Evolutionary conservation across 495 filamentous ascomycete species (phyloP).

Genomic region (Aspergillus bridgeri): DNA sequence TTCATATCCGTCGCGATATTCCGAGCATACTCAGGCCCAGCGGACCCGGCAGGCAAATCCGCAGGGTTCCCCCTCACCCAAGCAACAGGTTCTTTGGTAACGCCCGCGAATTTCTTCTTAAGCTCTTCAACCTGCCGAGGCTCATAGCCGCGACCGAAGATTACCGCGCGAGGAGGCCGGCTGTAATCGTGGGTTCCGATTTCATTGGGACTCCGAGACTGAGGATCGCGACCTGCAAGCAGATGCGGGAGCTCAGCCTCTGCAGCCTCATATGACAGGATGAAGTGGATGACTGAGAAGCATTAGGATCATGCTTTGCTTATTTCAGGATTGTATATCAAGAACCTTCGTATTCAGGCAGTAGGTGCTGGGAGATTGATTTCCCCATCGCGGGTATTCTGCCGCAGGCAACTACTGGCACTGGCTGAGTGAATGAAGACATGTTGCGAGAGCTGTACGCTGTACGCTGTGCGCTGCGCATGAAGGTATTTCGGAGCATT

Average conservation of each 20-base stretch:
- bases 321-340: conserved; percentile 10
- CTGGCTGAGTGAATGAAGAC: conserved; percentile 19
- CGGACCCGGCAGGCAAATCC: conserved; percentile 11
- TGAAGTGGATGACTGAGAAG: conserved; percentile 29
- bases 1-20: conserved; percentile 16
- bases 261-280: conserved; percentile 18
- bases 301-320: conserved; percentile 8
- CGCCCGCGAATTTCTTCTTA: conserved; percentile 8
- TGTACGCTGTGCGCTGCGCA: conserved; percentile 15
- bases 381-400: conserved; percentile 24
- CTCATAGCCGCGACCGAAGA: conserved; percentile 30
- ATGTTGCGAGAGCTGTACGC: conserved; percentile 20
- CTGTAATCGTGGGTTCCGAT: conserved; percentile 31
- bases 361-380: conserved; percentile 20
- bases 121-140: conserved; percentile 21
- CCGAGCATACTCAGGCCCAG: conserved; percentile 18
- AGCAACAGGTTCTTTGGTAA: conserved; percentile 13
- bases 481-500: conserved; percentile 12
- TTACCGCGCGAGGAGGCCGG: conserved; percentile 25
- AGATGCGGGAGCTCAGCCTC: conserved; percentile 25
- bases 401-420: conserved; percentile 23
- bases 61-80: conserved; percentile 22
- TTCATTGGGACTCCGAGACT: conserved; percentile 15
- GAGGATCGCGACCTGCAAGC: conserved; percentile 25
- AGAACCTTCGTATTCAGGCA: conserved; percentile 30